These are phyloP conservation scores for Xylaria castorea DNA, from an alignment of 495 filamentous ascomycete genomes.

Conservation along the genomic window DNA sequence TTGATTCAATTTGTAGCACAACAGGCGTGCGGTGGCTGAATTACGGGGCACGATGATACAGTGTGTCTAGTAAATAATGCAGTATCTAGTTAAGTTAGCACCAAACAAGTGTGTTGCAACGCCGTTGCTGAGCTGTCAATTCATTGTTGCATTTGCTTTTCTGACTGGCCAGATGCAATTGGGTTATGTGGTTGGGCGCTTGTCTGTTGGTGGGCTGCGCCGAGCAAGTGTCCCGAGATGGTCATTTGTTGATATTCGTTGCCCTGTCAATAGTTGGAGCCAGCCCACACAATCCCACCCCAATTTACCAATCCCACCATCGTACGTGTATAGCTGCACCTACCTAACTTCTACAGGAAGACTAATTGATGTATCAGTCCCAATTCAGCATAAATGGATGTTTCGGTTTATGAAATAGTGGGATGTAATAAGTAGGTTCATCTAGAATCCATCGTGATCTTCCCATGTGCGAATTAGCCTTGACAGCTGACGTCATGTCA, in stretches of 20 bases:
- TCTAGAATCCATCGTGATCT: neutral
- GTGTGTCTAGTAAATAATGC: neutral
- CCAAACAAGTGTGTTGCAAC: slow-evolving; percentile 1
- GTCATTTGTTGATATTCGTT: slow-evolving; percentile 24
- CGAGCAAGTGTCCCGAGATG: neutral
- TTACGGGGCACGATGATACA: neutral
- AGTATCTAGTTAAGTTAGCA: neutral
- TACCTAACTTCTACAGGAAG: neutral
- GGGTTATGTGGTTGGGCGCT: slow-evolving; percentile 14
- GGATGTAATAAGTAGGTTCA: neutral
- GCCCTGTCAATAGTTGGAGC: slow-evolving; percentile 17
- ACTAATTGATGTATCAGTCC: neutral
- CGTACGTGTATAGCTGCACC: slow-evolving; percentile 1
- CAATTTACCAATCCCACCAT: slow-evolving; percentile 14
- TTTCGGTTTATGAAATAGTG: neutral
- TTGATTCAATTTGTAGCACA: slow-evolving; percentile 20
- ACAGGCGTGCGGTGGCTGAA: neutral
- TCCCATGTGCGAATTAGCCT: neutral
- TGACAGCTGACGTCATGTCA: neutral
- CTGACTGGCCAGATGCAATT: slow-evolving; percentile 9
- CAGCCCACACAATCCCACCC: neutral
- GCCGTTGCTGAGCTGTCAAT: slow-evolving; percentile 25
- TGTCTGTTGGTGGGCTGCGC: slow-evolving; percentile 10
- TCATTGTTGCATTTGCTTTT: slow-evolving; percentile 6
- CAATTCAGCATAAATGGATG: neutral